Evolutionary conservation across 768 basidiomycete species (phyloP).

Genomic region (Tricholoma sp.): DNA sequence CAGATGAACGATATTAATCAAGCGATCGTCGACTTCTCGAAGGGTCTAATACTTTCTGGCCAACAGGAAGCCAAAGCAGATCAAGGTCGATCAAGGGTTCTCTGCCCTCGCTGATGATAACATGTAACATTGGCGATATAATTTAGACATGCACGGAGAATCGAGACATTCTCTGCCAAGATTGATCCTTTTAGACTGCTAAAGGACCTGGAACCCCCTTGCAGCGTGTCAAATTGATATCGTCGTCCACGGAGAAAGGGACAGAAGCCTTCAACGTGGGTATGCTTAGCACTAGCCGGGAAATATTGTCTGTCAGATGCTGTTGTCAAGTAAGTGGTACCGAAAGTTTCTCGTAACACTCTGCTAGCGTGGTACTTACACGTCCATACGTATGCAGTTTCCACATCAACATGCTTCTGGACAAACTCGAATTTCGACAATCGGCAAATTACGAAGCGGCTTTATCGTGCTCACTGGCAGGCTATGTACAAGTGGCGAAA

Average conservation of each 20-base stretch:
- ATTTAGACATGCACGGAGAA: background rate
- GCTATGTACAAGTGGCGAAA: conserved; percentile 4
- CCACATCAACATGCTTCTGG: background rate
- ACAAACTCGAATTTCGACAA: conserved; percentile 7
- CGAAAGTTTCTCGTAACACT: background rate
- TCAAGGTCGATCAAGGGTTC: background rate
- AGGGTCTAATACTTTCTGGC: background rate
- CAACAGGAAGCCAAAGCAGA: background rate
- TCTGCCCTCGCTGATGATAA: background rate
- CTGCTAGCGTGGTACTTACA: background rate
- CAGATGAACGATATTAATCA: background rate
- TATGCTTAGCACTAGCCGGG: background rate
- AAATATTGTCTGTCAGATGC: background rate
- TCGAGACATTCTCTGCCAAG: conserved; percentile 6
- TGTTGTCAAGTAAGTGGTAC: background rate
- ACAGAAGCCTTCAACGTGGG: background rate
- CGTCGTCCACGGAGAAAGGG: background rate
- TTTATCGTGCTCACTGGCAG: conserved; percentile 9
- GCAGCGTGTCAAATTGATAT: conserved; percentile 7
- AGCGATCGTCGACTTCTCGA: conserved; percentile 1
- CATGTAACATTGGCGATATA: background rate
- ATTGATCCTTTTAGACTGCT: conserved; percentile 1
- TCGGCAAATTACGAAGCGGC: conserved; percentile 7
- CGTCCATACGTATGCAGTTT: conserved; percentile 7
- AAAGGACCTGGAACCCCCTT: conserved; percentile 7